Conservation (phyloP, 805 yeast genomes). For the Candida pini region DNA sequence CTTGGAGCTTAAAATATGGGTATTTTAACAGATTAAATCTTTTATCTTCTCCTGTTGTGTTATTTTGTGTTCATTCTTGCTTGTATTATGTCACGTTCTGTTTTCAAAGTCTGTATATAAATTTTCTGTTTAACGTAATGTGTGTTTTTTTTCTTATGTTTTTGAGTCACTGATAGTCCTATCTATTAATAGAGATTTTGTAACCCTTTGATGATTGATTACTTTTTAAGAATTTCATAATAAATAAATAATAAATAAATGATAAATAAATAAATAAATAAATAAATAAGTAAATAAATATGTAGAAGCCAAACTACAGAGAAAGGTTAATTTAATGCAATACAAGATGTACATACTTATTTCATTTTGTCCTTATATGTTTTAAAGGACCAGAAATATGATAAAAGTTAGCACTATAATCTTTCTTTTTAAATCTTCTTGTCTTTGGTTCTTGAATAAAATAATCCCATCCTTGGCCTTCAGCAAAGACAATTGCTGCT, state of each 20-base stretch:
- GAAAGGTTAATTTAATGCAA: too few species aligned
- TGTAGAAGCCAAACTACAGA: too few species aligned
- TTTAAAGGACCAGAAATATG: conserved; percentile 69
- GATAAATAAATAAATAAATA: conserved; percentile 4
- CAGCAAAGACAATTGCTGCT: conserved; percentile 72
- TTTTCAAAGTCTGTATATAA: conserved; percentile 9
- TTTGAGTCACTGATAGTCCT: too few species aligned
- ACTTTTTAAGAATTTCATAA: neutral
- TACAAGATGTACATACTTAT: too few species aligned
- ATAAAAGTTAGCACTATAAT: conserved; percentile 64
- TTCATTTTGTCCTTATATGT: conserved; percentile 65
- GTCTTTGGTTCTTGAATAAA: conserved; percentile 77
- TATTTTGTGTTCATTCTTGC: too few species aligned
- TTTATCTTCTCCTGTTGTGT: conserved; percentile 1
- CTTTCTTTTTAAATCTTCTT: conserved; percentile 69
- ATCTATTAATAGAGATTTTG: too few species aligned
- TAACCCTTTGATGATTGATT: neutral
- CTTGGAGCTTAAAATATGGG: neutral
- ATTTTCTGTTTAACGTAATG: conserved; percentile 1
- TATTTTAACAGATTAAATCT: too few species aligned
- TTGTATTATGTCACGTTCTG: too few species aligned
- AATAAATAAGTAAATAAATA: conserved; percentile 1
- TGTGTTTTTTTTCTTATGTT: too few species aligned
- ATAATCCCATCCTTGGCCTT: conserved; percentile 81
- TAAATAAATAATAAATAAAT: neutral